phyloP scores from a whole-genome alignment of 2,329 filamentous ascomycete genomes.

The Fusarium falciforme region DNA sequence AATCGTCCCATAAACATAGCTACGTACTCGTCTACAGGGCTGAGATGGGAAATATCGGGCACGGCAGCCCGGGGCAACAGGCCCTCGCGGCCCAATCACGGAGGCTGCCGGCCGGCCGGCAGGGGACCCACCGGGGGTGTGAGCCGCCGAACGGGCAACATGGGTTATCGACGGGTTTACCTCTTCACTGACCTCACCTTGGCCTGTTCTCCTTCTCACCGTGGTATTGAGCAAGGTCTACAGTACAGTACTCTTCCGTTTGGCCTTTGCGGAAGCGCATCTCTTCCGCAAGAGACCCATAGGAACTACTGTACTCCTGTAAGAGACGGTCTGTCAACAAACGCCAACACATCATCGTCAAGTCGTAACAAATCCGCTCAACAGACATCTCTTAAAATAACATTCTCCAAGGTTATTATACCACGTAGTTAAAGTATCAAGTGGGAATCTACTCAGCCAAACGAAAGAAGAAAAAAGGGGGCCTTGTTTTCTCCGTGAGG shows the following conservation, averaged over 20 bases:
- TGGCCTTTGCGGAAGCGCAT: not conserved
- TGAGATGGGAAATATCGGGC: conserved; percentile 21
- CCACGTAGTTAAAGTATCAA: not conserved
- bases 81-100: conserved; percentile 38
- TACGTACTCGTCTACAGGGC: conserved; percentile 19
- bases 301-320: not conserved
- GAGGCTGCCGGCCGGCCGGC: conserved; percentile 34
- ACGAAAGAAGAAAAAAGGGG: not conserved
- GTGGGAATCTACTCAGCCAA: not conserved
- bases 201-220: not conserved
- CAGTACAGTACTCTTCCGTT: not conserved
- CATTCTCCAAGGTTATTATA: not conserved
- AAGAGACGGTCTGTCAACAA: not conserved
- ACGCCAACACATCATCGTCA: not conserved
- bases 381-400: not conserved
- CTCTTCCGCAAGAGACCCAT: conserved; percentile 4
- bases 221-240: not conserved
- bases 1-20: not conserved
- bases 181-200: not conserved
- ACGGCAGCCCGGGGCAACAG: conserved; percentile 19
- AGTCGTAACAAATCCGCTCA: not conserved
- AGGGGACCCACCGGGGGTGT: conserved; percentile 16
- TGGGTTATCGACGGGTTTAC: not conserved
- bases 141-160: not conserved
- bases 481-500: conserved; percentile 36